phyloP scores from a whole-genome alignment of 2,329 filamentous ascomycete species.

The Aspergillus hiratsukae region DNA sequence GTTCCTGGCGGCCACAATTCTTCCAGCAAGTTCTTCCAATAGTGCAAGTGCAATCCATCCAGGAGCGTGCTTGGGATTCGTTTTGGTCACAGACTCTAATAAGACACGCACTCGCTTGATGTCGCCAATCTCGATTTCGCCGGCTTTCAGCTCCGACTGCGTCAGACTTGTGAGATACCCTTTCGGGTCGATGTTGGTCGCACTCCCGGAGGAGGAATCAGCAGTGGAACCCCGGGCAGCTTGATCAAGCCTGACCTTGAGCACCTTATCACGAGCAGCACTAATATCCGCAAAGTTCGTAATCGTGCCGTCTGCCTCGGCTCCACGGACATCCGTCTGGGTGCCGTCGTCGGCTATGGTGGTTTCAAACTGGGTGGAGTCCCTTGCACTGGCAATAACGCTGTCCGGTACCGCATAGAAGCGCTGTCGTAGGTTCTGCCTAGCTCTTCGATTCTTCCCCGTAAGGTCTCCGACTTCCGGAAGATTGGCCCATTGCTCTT shows the following conservation, averaged over 20 bases:
- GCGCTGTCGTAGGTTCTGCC: slow-evolving; percentile 74
- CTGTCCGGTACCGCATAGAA: slow-evolving; percentile 98
- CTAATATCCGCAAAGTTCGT: slow-evolving; percentile 98
- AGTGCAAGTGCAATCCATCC: slow-evolving; percentile 95
- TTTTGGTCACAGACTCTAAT: slow-evolving; percentile 95
- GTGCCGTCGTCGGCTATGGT: slow-evolving; percentile 78
- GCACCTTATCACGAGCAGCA: slow-evolving; percentile 89
- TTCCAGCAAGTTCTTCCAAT: slow-evolving; percentile 87
- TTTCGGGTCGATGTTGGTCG: slow-evolving; percentile 89
- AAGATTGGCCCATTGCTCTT: slow-evolving; percentile 94
- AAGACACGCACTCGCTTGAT: slow-evolving; percentile 90
- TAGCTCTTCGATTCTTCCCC: slow-evolving; percentile 81
- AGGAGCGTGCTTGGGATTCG: slow-evolving; percentile 88
- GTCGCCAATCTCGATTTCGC: slow-evolving; percentile 83
- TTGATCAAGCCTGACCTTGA: slow-evolving; percentile 89
- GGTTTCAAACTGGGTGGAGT: slow-evolving; percentile 75
- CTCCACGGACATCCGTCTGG: slow-evolving; percentile 42
- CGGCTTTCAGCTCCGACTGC: slow-evolving; percentile 72
- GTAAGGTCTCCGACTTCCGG: slow-evolving; percentile 96
- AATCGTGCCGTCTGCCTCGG: slow-evolving; percentile 74
- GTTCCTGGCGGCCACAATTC: slow-evolving; percentile 81
- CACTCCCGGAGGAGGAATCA: slow-evolving; percentile 68
- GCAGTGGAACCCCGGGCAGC: slow-evolving; percentile 69
- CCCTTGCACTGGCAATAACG: slow-evolving; percentile 80
- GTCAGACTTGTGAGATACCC: slow-evolving; percentile 91